Percentiles rank a stretch among this genome's conserved stretches.
Evolutionary conservation across 768 basidiomycete genomes (phyloP).

Genomic region (Cyathus striatus): DNA sequence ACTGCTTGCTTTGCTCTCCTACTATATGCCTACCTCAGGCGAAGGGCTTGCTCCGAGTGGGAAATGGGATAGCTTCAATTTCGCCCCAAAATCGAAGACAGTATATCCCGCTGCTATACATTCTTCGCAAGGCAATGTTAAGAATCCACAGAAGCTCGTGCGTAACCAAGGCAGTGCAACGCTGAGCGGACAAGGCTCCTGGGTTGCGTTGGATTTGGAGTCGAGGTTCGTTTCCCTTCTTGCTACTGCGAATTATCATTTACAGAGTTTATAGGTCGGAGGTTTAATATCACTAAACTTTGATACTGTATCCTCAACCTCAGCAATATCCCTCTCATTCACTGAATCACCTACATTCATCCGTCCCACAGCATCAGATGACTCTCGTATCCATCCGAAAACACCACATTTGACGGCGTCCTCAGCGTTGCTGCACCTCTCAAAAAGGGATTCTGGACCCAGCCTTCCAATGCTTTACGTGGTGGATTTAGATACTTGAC

Average conservation of each 20-base stretch:
- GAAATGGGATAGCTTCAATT: conserved; percentile 50
- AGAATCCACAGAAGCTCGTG: conserved; percentile 25
- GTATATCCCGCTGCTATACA: conserved; percentile 39
- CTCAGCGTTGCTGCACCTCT: conserved; percentile 33
- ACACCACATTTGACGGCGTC: conserved; percentile 37
- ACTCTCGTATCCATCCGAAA: conserved; percentile 45
- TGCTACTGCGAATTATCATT: background rate
- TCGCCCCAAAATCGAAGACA: conserved; percentile 39
- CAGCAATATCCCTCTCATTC: conserved; percentile 47
- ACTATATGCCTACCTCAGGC: background rate
- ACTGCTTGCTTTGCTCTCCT: too few relatives aligned
- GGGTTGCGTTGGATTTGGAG: conserved; percentile 50
- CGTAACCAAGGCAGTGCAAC: conserved; percentile 29
- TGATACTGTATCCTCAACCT: conserved; percentile 19
- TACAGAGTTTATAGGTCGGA: conserved; percentile 32
- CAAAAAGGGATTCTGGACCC: conserved; percentile 37
- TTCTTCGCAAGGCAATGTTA: conserved; percentile 27
- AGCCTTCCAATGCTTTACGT: conserved; percentile 36
- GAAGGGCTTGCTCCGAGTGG: conserved; percentile 33
- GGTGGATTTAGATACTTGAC: conserved; percentile 55
- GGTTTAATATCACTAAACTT: conserved; percentile 48
- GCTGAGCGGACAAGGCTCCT: conserved; percentile 33
- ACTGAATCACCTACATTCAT: conserved; percentile 55
- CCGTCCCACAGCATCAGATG: conserved; percentile 45
- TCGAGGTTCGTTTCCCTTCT: conserved; percentile 31